phyloP scores from a whole-genome alignment of 305 asterid species.

The Fraxinus ornus region DNA sequence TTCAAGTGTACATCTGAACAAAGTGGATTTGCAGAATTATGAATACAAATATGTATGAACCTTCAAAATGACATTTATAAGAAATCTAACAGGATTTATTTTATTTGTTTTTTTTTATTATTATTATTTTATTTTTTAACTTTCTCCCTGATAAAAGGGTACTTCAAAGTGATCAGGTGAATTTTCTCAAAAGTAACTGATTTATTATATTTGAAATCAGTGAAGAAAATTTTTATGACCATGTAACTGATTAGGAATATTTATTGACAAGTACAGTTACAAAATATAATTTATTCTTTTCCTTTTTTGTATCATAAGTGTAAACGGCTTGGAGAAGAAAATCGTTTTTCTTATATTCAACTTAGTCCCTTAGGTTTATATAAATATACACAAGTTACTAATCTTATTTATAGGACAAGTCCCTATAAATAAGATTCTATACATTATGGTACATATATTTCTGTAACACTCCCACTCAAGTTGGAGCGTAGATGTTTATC shows the following conservation, averaged over 20 bases:
- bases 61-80: not conserved
- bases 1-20: not conserved
- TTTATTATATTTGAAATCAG: not conserved
- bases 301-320: not conserved
- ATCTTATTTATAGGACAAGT: no score
- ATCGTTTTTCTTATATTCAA: no score
- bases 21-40: not conserved
- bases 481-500: no score
- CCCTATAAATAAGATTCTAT: no score
- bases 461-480: no score
- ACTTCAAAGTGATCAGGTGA: not conserved
- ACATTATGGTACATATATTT: no score
- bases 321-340: no score
- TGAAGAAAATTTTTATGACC: not conserved
- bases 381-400: no score
- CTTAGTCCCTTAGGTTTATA: no score
- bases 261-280: not conserved
- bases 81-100: not conserved
- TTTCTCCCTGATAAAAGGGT: not conserved
- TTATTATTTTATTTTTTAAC: no score
- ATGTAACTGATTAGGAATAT: not conserved
- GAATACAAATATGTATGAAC: not conserved
- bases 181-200: not conserved
- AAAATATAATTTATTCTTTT: not conserved
- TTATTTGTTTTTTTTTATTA: no score